Conservation (phyloP, 1,284 basidiomycete genomes). For the Trametes versicolor region DNA sequence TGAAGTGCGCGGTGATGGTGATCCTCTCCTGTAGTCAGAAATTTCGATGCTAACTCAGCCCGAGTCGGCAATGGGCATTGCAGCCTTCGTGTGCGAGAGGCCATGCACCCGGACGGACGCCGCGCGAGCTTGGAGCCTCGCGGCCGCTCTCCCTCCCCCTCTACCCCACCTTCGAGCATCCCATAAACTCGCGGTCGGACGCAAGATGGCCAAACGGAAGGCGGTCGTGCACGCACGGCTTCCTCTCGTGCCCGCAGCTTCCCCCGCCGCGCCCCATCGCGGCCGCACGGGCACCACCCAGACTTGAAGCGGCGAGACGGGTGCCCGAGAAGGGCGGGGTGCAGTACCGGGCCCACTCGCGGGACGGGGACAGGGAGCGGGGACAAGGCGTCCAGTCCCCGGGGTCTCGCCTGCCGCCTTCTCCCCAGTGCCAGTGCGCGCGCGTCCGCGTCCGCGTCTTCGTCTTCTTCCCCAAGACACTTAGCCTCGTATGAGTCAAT, state of each 20-base stretch:
- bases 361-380: slow-evolving; percentile 1
- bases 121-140: slow-evolving; percentile 5
- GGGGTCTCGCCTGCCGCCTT: slow-evolving; percentile 17
- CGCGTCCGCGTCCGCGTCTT: no score
- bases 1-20: background rate
- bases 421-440: background rate
- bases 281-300: slow-evolving; percentile 2
- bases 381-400: slow-evolving; percentile 18
- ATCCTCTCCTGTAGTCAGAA: background rate
- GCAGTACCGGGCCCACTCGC: slow-evolving; percentile 4
- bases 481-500: background rate
- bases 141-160: slow-evolving; percentile 10
- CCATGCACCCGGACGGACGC: background rate
- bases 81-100: background rate
- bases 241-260: slow-evolving; percentile 1
- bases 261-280: slow-evolving; percentile 2
- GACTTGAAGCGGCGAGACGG: slow-evolving; percentile 12
- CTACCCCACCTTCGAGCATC: background rate
- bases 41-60: background rate
- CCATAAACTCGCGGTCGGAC: background rate
- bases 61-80: background rate
- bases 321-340: slow-evolving; percentile 18
- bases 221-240: background rate
- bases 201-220: background rate
- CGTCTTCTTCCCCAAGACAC: no score